Conservation (phyloP, 208 protist genomes). For the Naegleria lovaniensis region DNA sequence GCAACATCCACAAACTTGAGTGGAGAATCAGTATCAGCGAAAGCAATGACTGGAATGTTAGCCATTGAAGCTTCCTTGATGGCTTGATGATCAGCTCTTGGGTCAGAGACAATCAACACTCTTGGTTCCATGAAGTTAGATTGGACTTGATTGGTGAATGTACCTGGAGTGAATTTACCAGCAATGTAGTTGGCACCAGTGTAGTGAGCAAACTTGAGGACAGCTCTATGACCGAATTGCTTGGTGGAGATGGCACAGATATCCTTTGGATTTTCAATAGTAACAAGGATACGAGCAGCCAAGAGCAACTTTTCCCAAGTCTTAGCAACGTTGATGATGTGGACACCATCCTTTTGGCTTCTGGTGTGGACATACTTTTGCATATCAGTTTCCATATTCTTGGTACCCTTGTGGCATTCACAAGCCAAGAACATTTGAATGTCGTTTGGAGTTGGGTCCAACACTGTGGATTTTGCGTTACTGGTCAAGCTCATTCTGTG, state of each 20-base stretch:
- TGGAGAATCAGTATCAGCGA: slow-evolving; percentile 95
- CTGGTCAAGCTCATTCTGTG: neutral
- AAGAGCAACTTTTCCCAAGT: slow-evolving; percentile 98
- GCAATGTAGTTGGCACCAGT: slow-evolving; percentile 79
- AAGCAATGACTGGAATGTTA: slow-evolving; percentile 98
- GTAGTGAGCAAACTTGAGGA: slow-evolving; percentile 95
- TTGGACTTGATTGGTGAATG: slow-evolving; percentile 98
- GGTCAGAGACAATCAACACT: slow-evolving; percentile 94
- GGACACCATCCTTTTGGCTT: slow-evolving; percentile 29
- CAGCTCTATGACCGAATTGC: slow-evolving; percentile 85
- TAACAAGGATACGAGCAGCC: slow-evolving; percentile 94
- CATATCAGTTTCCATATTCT: slow-evolving; percentile 87
- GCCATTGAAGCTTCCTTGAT: slow-evolving; percentile 92
- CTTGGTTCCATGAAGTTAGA: slow-evolving; percentile 96
- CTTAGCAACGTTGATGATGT: slow-evolving; percentile 96
- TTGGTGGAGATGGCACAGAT: slow-evolving; percentile 89
- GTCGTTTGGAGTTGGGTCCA: slow-evolving; percentile 64
- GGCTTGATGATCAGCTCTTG: slow-evolving; percentile 89
- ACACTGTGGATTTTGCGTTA: slow-evolving; percentile 1
- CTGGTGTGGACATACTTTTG: slow-evolving; percentile 65
- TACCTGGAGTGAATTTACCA: slow-evolving; percentile 95
- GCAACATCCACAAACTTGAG: slow-evolving; percentile 94
- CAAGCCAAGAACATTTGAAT: slow-evolving; percentile 92
- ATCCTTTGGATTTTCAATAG: slow-evolving; percentile 96
- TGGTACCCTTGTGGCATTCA: slow-evolving; percentile 89